Percentiles rank a stretch among this genome's conserved stretches.
phyloP scores from a whole-genome alignment of 2,329 filamentous ascomycete genomes.

The Fusarium austroafricanum region DNA sequence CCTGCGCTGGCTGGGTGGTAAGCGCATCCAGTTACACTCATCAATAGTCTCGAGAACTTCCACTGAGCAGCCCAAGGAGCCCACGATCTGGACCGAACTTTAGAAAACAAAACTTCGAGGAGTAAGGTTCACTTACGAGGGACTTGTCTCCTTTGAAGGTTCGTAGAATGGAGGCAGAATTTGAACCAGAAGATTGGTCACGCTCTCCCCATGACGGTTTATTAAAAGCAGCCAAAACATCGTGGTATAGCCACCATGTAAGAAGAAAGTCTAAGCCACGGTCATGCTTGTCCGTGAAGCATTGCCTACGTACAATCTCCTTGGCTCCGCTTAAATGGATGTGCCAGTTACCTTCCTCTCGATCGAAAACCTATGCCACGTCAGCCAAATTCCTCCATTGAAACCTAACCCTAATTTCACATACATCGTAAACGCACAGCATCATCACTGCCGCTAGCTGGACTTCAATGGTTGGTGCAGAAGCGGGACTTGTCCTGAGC shows the following conservation, averaged over 20 bases:
- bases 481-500: neutral
- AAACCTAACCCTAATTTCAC: neutral
- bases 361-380: neutral
- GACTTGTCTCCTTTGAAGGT: neutral
- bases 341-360: neutral
- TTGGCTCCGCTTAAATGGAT: neutral
- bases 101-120: neutral
- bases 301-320: neutral
- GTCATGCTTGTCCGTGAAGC: rapidly evolving
- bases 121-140: neutral
- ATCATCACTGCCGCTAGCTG: slow-evolving; percentile 6
- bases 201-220: neutral
- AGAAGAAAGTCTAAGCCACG: neutral
- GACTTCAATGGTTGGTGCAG: neutral
- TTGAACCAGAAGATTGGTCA: no score
- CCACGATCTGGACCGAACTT: neutral
- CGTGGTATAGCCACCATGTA: neutral
- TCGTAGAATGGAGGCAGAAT: no score
- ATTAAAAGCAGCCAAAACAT: neutral
- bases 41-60: neutral
- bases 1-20: neutral
- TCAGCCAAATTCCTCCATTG: neutral
- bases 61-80: neutral
- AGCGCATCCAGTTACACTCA: neutral
- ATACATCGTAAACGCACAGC: slow-evolving; percentile 1